Evolutionary conservation across 2,329 filamentous ascomycete species (phyloP).

Genomic region (Penicillium expansum): DNA sequence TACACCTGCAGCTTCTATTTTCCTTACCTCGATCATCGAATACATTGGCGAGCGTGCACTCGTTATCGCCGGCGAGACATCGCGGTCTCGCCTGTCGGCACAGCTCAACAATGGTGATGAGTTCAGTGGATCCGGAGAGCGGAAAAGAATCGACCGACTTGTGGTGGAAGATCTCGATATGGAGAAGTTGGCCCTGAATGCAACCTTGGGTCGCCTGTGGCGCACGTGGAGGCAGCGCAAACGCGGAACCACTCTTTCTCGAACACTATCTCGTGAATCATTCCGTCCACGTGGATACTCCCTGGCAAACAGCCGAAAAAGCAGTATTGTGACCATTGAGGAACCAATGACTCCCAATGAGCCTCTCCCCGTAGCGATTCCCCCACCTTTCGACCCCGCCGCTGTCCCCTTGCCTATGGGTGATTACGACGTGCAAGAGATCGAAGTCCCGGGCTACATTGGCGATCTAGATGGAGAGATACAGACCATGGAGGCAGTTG

Average conservation of each 20-base stretch:
- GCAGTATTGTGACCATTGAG: conserved; percentile 38
- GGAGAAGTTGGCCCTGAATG: conserved; percentile 86
- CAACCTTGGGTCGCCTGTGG: conserved; percentile 86
- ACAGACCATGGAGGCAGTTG: conserved; percentile 37
- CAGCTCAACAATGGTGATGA: conserved; percentile 54
- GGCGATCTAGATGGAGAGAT: conserved; percentile 59
- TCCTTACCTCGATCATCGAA: conserved; percentile 90
- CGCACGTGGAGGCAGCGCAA: conserved; percentile 86
- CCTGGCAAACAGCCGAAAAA: conserved; percentile 36
- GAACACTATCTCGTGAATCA: conserved; percentile 44
- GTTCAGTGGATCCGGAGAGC: conserved; percentile 48
- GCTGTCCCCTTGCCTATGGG: conserved; percentile 32
- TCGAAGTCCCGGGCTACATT: conserved; percentile 71
- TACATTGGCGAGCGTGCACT: conserved; percentile 90
- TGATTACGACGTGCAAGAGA: conserved; percentile 55
- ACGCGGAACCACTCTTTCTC: conserved; percentile 35
- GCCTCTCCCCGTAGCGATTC: conserved; percentile 7
- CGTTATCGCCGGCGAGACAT: conserved; percentile 80
- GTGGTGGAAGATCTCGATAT: conserved; percentile 89
- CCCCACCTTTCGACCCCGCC: conserved; percentile 29
- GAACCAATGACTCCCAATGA: conserved; percentile 25
- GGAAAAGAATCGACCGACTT: conserved; percentile 59
- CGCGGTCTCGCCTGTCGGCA: conserved; percentile 49
- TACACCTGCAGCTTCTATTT: conserved; percentile 90
- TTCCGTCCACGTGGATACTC: conserved; percentile 32